Base-by-base conservation (phyloP, 164 flowering plant species). In the Warburgia ugandensis region DNA sequence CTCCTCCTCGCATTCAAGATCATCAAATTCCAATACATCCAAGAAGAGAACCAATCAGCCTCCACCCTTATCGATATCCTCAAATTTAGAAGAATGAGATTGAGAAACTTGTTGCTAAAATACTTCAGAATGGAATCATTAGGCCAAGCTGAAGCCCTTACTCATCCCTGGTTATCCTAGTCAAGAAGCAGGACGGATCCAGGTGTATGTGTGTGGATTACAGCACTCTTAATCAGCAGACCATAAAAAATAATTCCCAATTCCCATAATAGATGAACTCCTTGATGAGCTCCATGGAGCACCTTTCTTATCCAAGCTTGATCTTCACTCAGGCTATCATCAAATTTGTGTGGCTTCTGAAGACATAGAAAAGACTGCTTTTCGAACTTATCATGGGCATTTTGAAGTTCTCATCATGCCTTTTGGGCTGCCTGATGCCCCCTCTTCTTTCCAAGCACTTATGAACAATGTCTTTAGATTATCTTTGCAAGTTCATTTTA, bases 251-350 rank as follows among this genome's bases (percentile, higher is more conserved):
- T 32, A 33, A 26, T 56, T 23, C 31, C 60, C 43, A 0, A 32
- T 56, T 4, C 60, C 35, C 3, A 16, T 56, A 1, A 17, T 56
- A 1, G 60, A 35, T 21, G 49, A 54, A 19, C 12, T 54, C 2
- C 20, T 31, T 1, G 52, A 58, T 45, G 63, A 58, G 26, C 26
- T 52, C 7, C 37, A 43, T 25, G 59, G 63, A 0, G 54, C 59
- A 2, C 4, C 3, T 3, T 26, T 29, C 19, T 58, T 64, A 31
- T 52, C 54, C n/a, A 58, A 64, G 13, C 17, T 64, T 4, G 68
- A 64, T 29, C 14, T 56, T 4, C 23, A 29, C 2, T 25, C 39
- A 1, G 44, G 47, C 1, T 63, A 63, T 26, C 68, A 58, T 32
- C 68, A 58, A 14, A 58, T 58, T 11, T 29, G 48, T 10, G 29